A percentile compares a stretch with the other conserved stretches of the same genome.
Conservation (phyloP, 176 grass and related monocot species). For the Dendrocalamus sinicus region DNA sequence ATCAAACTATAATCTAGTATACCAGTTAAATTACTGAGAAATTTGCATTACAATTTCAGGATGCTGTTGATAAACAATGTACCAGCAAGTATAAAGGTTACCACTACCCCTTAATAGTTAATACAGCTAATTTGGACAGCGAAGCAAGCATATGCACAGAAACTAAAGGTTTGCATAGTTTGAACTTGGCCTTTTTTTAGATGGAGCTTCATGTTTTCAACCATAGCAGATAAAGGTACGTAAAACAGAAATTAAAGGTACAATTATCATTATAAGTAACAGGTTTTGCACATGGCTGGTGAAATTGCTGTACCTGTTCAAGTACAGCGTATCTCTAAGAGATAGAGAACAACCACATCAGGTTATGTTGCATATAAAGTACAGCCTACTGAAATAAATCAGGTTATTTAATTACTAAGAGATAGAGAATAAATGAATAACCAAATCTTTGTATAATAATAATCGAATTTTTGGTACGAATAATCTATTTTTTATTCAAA, state of each 20-base stretch:
- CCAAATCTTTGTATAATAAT: not conserved
- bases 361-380: not conserved
- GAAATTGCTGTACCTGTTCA: not conserved
- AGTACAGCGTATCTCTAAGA: not conserved
- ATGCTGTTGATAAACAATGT: slow-evolving; percentile 1
- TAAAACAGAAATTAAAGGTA: slow-evolving; percentile 3
- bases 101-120: not conserved
- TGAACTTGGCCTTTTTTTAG: not conserved
- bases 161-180: not conserved
- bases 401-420: not conserved
- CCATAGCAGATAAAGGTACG: not conserved
- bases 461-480: too few species aligned
- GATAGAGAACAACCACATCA: not conserved
- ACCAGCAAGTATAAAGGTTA: slow-evolving; percentile 19
- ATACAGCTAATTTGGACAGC: slow-evolving; percentile 7
- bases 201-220: not conserved
- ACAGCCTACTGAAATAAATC: not conserved
- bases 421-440: not conserved
- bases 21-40: slow-evolving; percentile 22
- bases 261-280: not conserved
- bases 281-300: not conserved
- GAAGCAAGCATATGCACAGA: not conserved
- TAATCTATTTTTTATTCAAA: too few species aligned
- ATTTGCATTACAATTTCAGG: not conserved
- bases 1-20: slow-evolving; percentile 9